Conservation (phyloP, 305 asterid genomes). For the Fraxinus albicans region DNA sequence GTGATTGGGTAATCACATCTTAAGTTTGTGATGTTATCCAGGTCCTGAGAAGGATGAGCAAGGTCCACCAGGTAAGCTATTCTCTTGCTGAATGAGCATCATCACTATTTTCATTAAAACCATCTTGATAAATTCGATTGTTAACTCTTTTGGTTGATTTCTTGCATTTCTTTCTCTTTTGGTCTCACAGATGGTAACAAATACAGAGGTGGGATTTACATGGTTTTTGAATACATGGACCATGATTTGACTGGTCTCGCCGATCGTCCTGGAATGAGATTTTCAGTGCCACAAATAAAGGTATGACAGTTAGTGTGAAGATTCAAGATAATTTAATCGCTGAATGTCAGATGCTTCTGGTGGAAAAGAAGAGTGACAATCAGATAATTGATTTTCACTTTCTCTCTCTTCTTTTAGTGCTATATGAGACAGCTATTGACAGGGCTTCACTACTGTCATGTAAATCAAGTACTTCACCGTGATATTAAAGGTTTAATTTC, state of each 20-base stretch:
- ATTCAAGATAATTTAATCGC: slow-evolving; percentile 19
- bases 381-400: slow-evolving; percentile 42
- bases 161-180: slow-evolving; percentile 20
- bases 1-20: slow-evolving; percentile 13
- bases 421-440: slow-evolving; percentile 96
- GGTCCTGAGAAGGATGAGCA: slow-evolving; percentile 91
- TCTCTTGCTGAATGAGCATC: neutral
- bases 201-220: neutral
- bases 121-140: neutral
- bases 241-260: neutral
- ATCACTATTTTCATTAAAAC: neutral
- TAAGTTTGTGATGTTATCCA: slow-evolving; percentile 34
- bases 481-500: slow-evolving; percentile 81
- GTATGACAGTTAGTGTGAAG: slow-evolving; percentile 38
- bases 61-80: slow-evolving; percentile 56
- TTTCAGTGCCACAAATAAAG: slow-evolving; percentile 82
- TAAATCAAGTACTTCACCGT: slow-evolving; percentile 98
- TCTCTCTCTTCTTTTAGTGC: slow-evolving; percentile 63
- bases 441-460: slow-evolving; percentile 98
- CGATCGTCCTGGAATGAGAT: neutral
- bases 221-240: neutral
- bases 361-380: slow-evolving; percentile 43
- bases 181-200: slow-evolving; percentile 49
- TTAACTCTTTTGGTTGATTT: slow-evolving; percentile 15
- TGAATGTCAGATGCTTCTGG: slow-evolving; percentile 29